A percentile compares a stretch with the other conserved stretches of the same genome.
phyloP scores from a whole-genome alignment of 1,284 basidiomycete genomes.

The Ganoderma lingzhi region DNA sequence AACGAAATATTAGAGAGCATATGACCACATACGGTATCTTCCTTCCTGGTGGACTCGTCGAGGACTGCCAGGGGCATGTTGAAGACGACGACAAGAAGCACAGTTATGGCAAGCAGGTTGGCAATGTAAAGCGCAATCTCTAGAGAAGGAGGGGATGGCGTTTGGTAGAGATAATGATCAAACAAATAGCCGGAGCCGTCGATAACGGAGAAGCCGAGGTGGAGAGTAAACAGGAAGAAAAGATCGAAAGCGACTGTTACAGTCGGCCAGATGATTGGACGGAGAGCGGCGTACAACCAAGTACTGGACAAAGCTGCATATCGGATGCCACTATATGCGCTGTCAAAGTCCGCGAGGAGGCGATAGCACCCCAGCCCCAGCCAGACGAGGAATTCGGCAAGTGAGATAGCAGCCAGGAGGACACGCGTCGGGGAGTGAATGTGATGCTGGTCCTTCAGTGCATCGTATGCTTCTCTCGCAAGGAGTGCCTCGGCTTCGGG shows the following conservation, averaged over 20 bases:
- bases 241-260: constrained; percentile 61
- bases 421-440: constrained; percentile 62
- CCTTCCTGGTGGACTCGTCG: constrained; percentile 51
- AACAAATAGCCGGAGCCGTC: constrained; percentile 58
- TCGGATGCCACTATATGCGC: constrained; percentile 41
- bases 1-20: background rate
- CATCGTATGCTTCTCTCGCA: constrained; percentile 32
- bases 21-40: constrained; percentile 53
- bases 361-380: constrained; percentile 54
- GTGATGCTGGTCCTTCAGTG: constrained; percentile 22
- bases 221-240: constrained; percentile 56
- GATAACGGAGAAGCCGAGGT: constrained; percentile 52
- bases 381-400: constrained; percentile 60
- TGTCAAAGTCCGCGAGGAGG: constrained; percentile 39
- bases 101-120: constrained; percentile 52
- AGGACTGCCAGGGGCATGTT: constrained; percentile 67
- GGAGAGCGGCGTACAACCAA: constrained; percentile 65
- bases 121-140: constrained; percentile 43
- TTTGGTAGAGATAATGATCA: constrained; percentile 49
- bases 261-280: constrained; percentile 48
- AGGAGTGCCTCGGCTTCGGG: constrained; percentile 65
- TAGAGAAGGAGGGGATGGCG: constrained; percentile 46
- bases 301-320: constrained; percentile 53
- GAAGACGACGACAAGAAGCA: constrained; percentile 53
- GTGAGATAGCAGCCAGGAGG: constrained; percentile 56